Evolutionary conservation across 1,284 basidiomycete species (phyloP).

Genomic region (Crucibulum parvulum): DNA sequence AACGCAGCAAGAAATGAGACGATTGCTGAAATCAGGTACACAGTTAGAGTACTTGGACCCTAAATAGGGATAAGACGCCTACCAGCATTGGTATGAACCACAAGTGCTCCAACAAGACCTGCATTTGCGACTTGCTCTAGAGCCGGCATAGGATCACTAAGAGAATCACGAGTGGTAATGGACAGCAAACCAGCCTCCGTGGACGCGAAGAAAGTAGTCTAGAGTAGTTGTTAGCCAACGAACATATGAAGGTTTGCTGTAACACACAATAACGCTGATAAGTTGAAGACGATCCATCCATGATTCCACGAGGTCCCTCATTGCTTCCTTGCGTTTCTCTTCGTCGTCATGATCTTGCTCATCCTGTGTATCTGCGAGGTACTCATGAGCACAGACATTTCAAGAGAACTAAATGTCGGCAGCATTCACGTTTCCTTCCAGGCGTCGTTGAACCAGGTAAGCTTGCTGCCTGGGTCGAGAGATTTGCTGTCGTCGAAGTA

Average conservation of each 20-base stretch:
- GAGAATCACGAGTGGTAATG: conserved; percentile 43
- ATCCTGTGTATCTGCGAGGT: conserved; percentile 48
- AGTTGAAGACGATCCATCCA: conserved; percentile 69
- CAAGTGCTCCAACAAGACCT: conserved; percentile 53
- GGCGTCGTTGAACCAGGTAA: no score
- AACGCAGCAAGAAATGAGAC: conserved; percentile 65
- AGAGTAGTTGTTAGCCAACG: background rate
- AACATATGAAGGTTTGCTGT: background rate
- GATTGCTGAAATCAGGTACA: conserved; percentile 45
- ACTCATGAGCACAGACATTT: background rate
- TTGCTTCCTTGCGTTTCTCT: conserved; percentile 47
- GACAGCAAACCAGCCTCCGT: conserved; percentile 59
- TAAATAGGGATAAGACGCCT: conserved; percentile 16
- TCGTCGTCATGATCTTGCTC: conserved; percentile 56
- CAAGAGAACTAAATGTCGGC: background rate
- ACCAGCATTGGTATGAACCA: conserved; percentile 63
- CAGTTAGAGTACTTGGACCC: background rate
- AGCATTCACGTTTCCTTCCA: no score
- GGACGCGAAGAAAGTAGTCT: conserved; percentile 72
- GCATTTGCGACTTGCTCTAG: conserved; percentile 50
- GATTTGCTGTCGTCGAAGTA: no score
- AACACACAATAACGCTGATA: conserved; percentile 62
- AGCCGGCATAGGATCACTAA: conserved; percentile 11
- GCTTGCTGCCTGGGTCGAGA: no score
- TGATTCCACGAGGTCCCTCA: conserved; percentile 57